Percentiles rank a stretch among this genome's conserved stretches.
Evolutionary conservation across 1,284 basidiomycete genomes (phyloP).

Genomic region (Naganishia albida): DNA sequence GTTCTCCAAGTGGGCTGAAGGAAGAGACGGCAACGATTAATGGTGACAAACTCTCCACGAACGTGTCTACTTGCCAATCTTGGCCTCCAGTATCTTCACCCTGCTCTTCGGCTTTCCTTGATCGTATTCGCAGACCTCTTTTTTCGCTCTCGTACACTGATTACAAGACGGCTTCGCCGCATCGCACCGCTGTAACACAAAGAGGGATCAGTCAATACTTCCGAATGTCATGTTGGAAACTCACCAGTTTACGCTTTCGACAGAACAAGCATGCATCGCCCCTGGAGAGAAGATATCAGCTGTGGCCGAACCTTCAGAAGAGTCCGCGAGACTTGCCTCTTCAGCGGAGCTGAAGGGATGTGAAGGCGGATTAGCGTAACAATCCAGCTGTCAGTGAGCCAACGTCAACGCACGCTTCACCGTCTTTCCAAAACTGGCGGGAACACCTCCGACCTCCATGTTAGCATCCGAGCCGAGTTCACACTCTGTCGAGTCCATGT

Average conservation of each 20-base stretch:
- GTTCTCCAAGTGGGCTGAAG: conserved; percentile 11
- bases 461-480: conserved; percentile 13
- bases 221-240: background rate
- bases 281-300: conserved; percentile 1
- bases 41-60: background rate
- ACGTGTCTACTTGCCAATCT: conserved; percentile 34
- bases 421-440: conserved; percentile 22
- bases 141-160: conserved; percentile 38
- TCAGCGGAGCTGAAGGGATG: conserved; percentile 4
- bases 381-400: background rate
- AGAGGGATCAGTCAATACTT: background rate
- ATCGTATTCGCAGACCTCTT: conserved; percentile 40
- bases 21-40: background rate
- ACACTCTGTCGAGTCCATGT: background rate
- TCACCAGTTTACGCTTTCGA: conserved; percentile 40
- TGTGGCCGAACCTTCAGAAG: background rate
- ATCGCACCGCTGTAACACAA: conserved; percentile 37
- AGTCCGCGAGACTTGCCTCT: background rate
- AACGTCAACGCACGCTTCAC: background rate
- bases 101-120: conserved; percentile 36
- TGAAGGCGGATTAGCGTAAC: background rate
- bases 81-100: conserved; percentile 40
- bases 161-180: conserved; percentile 40
- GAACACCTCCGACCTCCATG: conserved; percentile 3
- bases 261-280: conserved; percentile 42